These are phyloP conservation scores for Orbilia javanica DNA, from an alignment of 2,329 filamentous ascomycete species.

Conservation along the genomic window DNA sequence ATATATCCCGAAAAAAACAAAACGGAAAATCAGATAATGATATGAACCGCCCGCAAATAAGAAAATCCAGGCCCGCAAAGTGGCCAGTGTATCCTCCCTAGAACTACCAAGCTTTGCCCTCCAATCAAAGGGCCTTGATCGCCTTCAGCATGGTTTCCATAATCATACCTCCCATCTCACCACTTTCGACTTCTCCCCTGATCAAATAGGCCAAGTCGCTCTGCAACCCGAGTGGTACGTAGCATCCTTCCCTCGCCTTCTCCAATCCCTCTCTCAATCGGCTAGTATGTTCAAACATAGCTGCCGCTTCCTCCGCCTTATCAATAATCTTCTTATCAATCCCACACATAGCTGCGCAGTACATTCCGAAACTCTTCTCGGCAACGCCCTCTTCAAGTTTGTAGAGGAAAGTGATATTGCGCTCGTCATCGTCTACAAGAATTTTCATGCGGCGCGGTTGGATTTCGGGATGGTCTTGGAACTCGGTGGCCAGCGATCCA, in stretches of 20 bases:
- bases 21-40: slow-evolving; percentile 10
- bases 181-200: slow-evolving; percentile 68
- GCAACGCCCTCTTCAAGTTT: slow-evolving; percentile 93
- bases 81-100: slow-evolving; percentile 6
- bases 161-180: slow-evolving; percentile 66
- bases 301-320: slow-evolving; percentile 86
- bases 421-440: slow-evolving; percentile 84
- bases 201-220: slow-evolving; percentile 88
- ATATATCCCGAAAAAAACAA: slow-evolving; percentile 30
- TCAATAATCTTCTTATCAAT: slow-evolving; percentile 86
- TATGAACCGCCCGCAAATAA: slow-evolving; percentile 46
- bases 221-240: slow-evolving; percentile 85
- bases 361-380: slow-evolving; percentile 98
- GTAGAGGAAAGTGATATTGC: slow-evolving; percentile 96
- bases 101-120: background rate
- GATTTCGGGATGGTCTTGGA: slow-evolving; percentile 89
- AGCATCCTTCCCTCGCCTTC: slow-evolving; percentile 80
- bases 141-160: slow-evolving; percentile 73
- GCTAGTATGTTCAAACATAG: slow-evolving; percentile 94
- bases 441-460: slow-evolving; percentile 91
- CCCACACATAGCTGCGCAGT: slow-evolving; percentile 98
- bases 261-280: slow-evolving; percentile 89
- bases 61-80: background rate
- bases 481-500: slow-evolving; percentile 91
- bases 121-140: slow-evolving; percentile 72